A percentile compares a stretch with the other conserved stretches of the same genome.
These are phyloP conservation scores for Lantana camara DNA, from an alignment of 257 asterid species.

Conservation along the genomic window DNA sequence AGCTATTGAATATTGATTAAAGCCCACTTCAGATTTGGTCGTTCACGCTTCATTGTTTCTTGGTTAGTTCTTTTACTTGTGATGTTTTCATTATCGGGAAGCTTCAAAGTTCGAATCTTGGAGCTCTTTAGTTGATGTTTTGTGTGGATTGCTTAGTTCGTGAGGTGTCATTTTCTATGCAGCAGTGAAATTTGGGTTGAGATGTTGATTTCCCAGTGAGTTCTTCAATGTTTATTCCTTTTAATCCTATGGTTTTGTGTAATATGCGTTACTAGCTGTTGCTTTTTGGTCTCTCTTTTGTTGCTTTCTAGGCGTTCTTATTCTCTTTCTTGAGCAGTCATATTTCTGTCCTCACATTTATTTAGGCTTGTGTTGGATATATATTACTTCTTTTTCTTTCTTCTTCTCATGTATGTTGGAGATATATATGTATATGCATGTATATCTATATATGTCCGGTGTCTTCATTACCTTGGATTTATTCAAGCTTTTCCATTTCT, in stretches of 20 bases:
- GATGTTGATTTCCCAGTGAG: constrained; percentile 62
- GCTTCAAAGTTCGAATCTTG: constrained; percentile 41
- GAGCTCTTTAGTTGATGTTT: constrained; percentile 23
- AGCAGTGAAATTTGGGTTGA: constrained; percentile 53
- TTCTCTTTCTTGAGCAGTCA: constrained; percentile 94
- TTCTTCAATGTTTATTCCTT: constrained; percentile 87
- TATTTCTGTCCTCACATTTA: constrained; percentile 68
- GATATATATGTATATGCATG: background rate
- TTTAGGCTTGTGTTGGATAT: constrained; percentile 42
- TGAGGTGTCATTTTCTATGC: constrained; percentile 62
- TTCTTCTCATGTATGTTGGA: too few species aligned
- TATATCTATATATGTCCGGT: constrained; percentile 24
- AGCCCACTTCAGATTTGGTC: constrained; percentile 41
- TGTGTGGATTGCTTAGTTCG: constrained; percentile 28
- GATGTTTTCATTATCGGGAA: background rate
- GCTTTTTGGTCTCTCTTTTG: constrained; percentile 62
- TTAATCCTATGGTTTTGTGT: constrained; percentile 53
- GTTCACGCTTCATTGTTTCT: constrained; percentile 28
- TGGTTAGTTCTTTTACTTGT: background rate
- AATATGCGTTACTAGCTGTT: constrained; percentile 42
- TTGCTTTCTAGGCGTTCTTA: constrained; percentile 81
- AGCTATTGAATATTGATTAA: constrained; percentile 45
- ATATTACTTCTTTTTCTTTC: too few species aligned
- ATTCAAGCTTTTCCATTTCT: constrained; percentile 49
- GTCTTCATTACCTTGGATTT: constrained; percentile 75